Conservation (phyloP, 106 monocot genomes). For the Dioscorea alata region DNA sequence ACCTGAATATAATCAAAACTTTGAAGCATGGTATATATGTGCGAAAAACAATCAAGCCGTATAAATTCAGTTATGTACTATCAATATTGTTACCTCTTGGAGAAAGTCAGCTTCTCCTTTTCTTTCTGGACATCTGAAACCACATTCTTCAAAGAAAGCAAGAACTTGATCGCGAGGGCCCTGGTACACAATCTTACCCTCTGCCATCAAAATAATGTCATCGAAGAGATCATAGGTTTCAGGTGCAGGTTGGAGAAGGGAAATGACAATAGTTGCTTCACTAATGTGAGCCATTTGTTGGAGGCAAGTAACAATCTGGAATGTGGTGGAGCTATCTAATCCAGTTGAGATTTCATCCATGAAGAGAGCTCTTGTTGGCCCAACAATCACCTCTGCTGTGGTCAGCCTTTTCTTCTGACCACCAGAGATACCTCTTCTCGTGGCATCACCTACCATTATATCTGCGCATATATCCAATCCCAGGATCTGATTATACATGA, state of each 20-base stretch:
- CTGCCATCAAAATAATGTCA: constrained; percentile 11
- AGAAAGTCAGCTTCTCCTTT: not conserved
- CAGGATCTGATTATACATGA: too few species aligned
- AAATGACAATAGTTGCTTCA: constrained; percentile 55
- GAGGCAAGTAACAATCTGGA: constrained; percentile 64
- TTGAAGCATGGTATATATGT: not conserved
- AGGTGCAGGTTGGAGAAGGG: constrained; percentile 81
- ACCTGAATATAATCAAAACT: constrained; percentile 28
- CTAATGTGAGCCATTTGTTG: constrained; percentile 62
- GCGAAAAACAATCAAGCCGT: not conserved
- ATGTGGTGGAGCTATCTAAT: constrained; percentile 73
- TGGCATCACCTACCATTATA: constrained; percentile 69
- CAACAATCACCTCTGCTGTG: constrained; percentile 8
- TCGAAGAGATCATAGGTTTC: constrained; percentile 70
- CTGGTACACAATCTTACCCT: not conserved
- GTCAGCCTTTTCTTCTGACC: constrained; percentile 85
- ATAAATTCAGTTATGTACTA: too few species aligned
- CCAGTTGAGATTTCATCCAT: constrained; percentile 97
- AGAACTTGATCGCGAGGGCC: not conserved
- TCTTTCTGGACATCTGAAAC: constrained; percentile 1
- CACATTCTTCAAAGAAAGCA: constrained; percentile 2
- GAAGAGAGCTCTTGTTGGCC: constrained; percentile 30
- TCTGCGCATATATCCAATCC: constrained; percentile 20
- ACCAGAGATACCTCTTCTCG: constrained; percentile 86
- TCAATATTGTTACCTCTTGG: not conserved